These are phyloP conservation scores for Tetradesmus obliquus DNA, from an alignment of 139 green algal species.

Conservation along the genomic window DNA sequence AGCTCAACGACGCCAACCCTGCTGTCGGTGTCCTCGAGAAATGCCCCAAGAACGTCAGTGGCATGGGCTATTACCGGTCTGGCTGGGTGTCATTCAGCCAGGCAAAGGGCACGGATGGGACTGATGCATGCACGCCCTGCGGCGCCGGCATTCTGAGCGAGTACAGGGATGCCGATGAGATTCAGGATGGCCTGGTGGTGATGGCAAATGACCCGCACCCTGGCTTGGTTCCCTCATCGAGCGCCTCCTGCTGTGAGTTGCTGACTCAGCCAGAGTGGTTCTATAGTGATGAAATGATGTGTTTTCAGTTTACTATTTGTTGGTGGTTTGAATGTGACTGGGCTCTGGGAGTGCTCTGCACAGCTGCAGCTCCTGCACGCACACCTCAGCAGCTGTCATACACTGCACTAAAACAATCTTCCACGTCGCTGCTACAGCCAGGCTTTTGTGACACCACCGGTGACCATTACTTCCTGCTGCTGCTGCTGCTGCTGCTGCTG, in stretches of 20 bases:
- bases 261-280: no score
- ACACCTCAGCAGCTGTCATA: no score
- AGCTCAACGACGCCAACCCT: background rate
- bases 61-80: background rate
- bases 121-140: background rate
- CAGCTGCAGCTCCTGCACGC: no score
- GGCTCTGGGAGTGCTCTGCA: no score
- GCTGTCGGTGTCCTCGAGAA: background rate
- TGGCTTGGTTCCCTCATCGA: no score
- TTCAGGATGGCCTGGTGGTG: background rate
- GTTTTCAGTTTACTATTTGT: no score
- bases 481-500: background rate
- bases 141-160: background rate
- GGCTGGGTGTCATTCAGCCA: background rate
- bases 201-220: background rate
- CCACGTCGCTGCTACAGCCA: no score
- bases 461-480: background rate
- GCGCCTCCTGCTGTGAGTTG: no score
- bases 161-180: background rate
- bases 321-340: no score
- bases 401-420: no score
- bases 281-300: no score
- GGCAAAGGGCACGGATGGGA: background rate
- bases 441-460: no score
- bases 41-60: background rate